Evolutionary conservation across 805 yeast genomes (phyloP).

Genomic region (Candida palmyrensis): DNA sequence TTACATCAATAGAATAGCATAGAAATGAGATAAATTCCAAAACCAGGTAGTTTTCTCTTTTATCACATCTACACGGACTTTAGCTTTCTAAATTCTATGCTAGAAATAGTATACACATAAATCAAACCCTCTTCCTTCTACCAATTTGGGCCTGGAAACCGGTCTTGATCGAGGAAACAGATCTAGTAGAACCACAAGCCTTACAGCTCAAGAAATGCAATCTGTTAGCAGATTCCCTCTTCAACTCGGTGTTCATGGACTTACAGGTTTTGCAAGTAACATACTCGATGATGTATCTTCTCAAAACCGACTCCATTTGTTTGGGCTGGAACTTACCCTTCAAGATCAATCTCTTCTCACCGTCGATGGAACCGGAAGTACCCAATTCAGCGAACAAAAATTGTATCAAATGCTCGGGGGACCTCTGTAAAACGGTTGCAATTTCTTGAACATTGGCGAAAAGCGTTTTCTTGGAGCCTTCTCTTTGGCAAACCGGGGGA

Average conservation of each 20-base stretch:
- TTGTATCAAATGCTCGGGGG: conserved; percentile 95
- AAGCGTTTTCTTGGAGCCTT: conserved; percentile 93
- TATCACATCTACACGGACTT: conserved; percentile 1
- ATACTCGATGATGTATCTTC: conserved; percentile 94
- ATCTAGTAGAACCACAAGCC: conserved; percentile 95
- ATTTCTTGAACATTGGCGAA: conserved; percentile 96
- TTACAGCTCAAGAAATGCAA: conserved; percentile 96
- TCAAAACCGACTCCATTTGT: conserved; percentile 92
- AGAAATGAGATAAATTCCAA: too few species aligned
- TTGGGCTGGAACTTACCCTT: conserved; percentile 98
- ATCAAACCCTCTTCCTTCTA: conserved; percentile 64
- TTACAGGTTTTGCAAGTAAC: conserved; percentile 99
- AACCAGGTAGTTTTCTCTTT: too few species aligned
- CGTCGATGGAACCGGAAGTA: conserved; percentile 98
- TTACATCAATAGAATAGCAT: too few species aligned
- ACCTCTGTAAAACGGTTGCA: conserved; percentile 89
- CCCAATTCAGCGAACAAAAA: conserved; percentile 97
- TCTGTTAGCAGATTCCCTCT: conserved; percentile 94
- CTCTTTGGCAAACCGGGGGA: conserved; percentile 95
- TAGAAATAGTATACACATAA: conserved; percentile 2
- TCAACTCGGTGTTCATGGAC: conserved; percentile 92
- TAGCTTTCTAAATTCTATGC: conserved; percentile 2
- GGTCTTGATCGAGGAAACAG: conserved; percentile 94
- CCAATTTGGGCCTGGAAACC: conserved; percentile 99
- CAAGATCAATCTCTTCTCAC: conserved; percentile 92